phyloP scores from a whole-genome alignment of 495 filamentous ascomycete species.

The Neurospora sp. region DNA sequence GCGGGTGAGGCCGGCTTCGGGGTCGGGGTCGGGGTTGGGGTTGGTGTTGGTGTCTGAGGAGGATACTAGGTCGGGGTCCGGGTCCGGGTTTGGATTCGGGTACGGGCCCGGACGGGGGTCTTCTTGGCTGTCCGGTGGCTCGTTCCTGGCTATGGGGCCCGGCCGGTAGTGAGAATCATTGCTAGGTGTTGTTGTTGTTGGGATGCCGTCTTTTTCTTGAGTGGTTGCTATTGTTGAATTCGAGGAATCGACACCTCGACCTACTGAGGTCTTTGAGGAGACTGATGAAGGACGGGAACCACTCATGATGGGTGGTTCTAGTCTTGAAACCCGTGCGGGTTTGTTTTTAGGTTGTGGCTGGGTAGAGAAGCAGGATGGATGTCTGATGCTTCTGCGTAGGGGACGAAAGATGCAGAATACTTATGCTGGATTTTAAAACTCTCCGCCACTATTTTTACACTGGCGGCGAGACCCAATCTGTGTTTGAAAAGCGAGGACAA shows the following conservation, averaged over 20 bases:
- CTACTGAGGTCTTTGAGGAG: not conserved
- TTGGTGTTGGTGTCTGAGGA: not conserved
- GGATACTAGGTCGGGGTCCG: not conserved
- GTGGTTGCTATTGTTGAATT: not conserved
- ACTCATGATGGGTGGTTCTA: not conserved
- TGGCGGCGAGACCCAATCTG: not conserved
- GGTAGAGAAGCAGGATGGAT: not conserved
- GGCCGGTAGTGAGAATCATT: not conserved
- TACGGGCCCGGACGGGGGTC: not conserved
- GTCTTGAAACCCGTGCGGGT: not conserved
- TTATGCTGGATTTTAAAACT: not conserved
- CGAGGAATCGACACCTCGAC: not conserved
- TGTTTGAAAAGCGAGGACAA: not conserved
- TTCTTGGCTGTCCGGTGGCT: not conserved
- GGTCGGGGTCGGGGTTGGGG: constrained; percentile 8
- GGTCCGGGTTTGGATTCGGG: not conserved
- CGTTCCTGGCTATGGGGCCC: too few relatives aligned
- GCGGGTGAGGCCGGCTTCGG: constrained; percentile 17
- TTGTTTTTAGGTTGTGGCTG: not conserved
- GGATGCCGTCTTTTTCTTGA: not conserved
- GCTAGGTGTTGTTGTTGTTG: not conserved
- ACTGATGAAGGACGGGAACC: not conserved
- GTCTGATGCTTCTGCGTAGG: not conserved
- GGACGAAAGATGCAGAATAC: not conserved
- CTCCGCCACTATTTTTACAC: not conserved